Conservation (phyloP, 23 red algal species). For the Gracilaria caudata region DNA sequence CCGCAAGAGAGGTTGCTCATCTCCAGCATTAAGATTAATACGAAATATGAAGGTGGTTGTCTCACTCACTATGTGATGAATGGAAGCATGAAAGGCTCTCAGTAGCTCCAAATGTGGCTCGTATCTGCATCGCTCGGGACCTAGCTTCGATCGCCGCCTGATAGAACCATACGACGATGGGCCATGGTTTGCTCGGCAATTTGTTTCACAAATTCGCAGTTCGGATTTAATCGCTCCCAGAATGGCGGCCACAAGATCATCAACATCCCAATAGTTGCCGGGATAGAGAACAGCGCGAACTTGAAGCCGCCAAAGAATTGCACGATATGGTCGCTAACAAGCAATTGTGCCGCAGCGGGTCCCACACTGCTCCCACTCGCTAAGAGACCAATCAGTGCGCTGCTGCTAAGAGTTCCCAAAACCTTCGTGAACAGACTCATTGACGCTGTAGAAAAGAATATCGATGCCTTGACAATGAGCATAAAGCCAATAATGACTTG, state of each 20-base stretch:
- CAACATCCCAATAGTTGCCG: conserved; percentile 25
- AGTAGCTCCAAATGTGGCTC: too few relatives aligned
- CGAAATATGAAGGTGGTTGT: too few relatives aligned
- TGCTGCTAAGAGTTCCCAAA: conserved; percentile 45
- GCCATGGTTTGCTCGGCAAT: conserved; percentile 5
- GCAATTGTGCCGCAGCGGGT: conserved; percentile 59
- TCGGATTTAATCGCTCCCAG: conserved; percentile 49
- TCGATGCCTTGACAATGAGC: conserved; percentile 71
- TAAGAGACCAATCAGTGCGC: conserved; percentile 62
- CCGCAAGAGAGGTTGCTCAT: too few relatives aligned
- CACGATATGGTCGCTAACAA: conserved; percentile 47
- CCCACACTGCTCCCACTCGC: conserved; percentile 42
- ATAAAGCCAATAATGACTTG: conserved; percentile 70
- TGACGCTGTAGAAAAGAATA: conserved; percentile 74
- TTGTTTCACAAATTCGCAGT: conserved; percentile 42
- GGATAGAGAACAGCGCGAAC: conserved; percentile 52
- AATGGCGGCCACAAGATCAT: conserved; percentile 29
- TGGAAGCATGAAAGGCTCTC: too few relatives aligned
- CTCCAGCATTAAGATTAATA: too few relatives aligned
- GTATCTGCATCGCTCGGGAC: background rate
- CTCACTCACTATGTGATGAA: too few relatives aligned
- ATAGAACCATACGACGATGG: background rate
- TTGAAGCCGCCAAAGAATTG: conserved; percentile 51
- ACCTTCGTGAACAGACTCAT: conserved; percentile 83
- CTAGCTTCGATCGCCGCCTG: background rate